Evolutionary conservation across 768 basidiomycete genomes (phyloP).

Genomic region (Boletus rubescentipes): DNA sequence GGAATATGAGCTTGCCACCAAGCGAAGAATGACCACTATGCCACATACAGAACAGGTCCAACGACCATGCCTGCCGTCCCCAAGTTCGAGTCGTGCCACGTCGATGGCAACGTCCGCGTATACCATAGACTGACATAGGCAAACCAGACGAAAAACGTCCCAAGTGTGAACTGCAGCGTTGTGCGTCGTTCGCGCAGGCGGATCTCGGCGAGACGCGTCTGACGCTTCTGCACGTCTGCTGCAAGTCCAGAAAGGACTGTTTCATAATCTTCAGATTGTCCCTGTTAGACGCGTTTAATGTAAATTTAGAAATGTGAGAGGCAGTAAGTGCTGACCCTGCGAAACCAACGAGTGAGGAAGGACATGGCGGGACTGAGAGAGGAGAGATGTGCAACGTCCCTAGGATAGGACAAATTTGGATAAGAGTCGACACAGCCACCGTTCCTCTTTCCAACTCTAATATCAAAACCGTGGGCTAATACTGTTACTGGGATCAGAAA

Average conservation of each 20-base stretch:
- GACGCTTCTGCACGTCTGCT: constrained; percentile 67
- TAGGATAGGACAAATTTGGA: constrained; percentile 17
- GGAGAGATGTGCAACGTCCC: constrained; percentile 2
- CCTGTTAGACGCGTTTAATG: constrained; percentile 6
- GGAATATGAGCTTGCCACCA: not conserved
- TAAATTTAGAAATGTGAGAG: not conserved
- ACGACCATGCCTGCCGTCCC: constrained; percentile 55
- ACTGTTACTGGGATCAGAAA: no score
- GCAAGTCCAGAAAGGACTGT: constrained; percentile 66
- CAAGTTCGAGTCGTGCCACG: constrained; percentile 25
- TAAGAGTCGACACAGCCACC: constrained; percentile 24
- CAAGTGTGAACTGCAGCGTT: constrained; percentile 73
- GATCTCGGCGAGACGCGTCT: constrained; percentile 75
- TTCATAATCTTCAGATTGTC: constrained; percentile 65
- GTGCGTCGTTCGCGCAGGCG: constrained; percentile 81
- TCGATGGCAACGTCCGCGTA: constrained; percentile 49
- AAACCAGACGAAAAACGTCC: constrained; percentile 73
- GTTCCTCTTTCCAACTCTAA: not conserved
- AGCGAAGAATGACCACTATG: not conserved
- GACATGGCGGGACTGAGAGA: constrained; percentile 24
- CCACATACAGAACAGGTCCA: constrained; percentile 76
- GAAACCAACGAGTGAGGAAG: constrained; percentile 30
- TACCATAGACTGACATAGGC: constrained; percentile 77
- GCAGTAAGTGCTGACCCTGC: constrained; percentile 19
- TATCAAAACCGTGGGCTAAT: no score